These are phyloP conservation scores for Pythium myriotylum DNA, from an alignment of 352 stramenopile genomes.

Conservation along the genomic window DNA sequence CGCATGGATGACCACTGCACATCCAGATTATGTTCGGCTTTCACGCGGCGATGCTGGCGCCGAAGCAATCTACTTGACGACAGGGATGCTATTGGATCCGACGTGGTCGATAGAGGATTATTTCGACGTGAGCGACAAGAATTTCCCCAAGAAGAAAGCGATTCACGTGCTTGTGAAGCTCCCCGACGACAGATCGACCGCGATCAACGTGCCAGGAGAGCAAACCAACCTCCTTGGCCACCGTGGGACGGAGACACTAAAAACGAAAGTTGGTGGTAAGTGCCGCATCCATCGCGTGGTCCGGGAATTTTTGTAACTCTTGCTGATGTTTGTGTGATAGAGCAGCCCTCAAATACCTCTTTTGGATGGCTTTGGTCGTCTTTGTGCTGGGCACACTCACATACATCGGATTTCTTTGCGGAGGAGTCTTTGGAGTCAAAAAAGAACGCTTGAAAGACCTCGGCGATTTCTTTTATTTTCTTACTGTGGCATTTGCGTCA, in stretches of 20 bases:
- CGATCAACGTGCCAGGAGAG: slow-evolving; percentile 4
- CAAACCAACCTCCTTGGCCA: slow-evolving; percentile 1
- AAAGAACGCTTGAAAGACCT: neutral
- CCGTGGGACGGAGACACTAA: slow-evolving; percentile 4
- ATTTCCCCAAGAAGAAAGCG: slow-evolving; percentile 8
- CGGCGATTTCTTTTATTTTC: neutral
- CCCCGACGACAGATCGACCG: too few species aligned
- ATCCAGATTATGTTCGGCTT: slow-evolving; percentile 15
- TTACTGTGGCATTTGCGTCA: neutral
- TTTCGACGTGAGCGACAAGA: neutral
- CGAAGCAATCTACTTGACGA: slow-evolving; percentile 15
- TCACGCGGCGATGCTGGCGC: slow-evolving; percentile 3
- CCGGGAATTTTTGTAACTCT: slow-evolving; percentile 1
- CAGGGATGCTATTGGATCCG: slow-evolving; percentile 17
- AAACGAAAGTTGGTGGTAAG: slow-evolving; percentile 13
- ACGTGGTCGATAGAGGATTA: slow-evolving; percentile 16
- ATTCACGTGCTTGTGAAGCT: slow-evolving; percentile 21
- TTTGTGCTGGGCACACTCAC: slow-evolving; percentile 4
- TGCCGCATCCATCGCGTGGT: slow-evolving; percentile 12
- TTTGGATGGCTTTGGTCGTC: slow-evolving; percentile 1
- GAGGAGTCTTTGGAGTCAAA: slow-evolving; percentile 1
- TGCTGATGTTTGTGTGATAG: slow-evolving; percentile 17
- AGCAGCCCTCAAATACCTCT: slow-evolving; percentile 13
- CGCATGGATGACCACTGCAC: slow-evolving; percentile 13
- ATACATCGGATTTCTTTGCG: slow-evolving; percentile 5